Evolutionary conservation across 306 rosid genomes (phyloP).

Genomic region (Dryas octopetala): DNA sequence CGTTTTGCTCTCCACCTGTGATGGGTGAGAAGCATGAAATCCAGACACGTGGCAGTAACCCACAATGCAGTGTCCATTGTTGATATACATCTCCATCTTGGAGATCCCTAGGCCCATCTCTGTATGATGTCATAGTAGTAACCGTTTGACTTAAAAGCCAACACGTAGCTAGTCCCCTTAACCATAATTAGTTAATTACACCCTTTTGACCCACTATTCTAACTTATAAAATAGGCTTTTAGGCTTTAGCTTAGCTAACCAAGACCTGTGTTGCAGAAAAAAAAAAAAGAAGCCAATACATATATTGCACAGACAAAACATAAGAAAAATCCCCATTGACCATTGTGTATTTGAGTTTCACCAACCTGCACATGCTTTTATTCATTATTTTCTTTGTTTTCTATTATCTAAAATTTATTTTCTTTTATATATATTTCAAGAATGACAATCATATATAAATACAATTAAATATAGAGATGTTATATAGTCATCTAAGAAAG

Average conservation of each 20-base stretch:
- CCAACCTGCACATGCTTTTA: no score
- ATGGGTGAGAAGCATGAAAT: constrained; percentile 1
- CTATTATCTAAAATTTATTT: no score
- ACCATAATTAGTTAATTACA: constrained; percentile 24
- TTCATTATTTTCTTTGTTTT: no score
- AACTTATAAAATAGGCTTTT: not conserved
- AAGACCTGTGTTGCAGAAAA: not conserved
- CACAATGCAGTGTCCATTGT: constrained; percentile 34
- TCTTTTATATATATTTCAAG: not conserved
- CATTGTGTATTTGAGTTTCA: no score
- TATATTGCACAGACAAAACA: no score
- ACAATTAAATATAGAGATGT: no score
- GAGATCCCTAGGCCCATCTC: constrained; percentile 37
- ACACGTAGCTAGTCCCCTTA: constrained; percentile 25
- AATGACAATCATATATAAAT: not conserved
- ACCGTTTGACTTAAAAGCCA: constrained; percentile 68
- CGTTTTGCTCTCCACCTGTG: not conserved
- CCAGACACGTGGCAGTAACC: constrained; percentile 36
- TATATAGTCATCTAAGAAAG: not conserved
- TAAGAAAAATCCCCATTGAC: no score
- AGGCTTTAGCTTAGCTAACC: not conserved
- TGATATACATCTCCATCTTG: constrained; percentile 23
- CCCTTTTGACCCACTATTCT: constrained; percentile 40
- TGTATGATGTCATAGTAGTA: constrained; percentile 63
- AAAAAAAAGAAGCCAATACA: no score